Percentiles rank a stretch among this genome's conserved stretches.
Evolutionary conservation across 176 grass and related monocot genomes (phyloP).

Genomic region (Juncus inflexus): DNA sequence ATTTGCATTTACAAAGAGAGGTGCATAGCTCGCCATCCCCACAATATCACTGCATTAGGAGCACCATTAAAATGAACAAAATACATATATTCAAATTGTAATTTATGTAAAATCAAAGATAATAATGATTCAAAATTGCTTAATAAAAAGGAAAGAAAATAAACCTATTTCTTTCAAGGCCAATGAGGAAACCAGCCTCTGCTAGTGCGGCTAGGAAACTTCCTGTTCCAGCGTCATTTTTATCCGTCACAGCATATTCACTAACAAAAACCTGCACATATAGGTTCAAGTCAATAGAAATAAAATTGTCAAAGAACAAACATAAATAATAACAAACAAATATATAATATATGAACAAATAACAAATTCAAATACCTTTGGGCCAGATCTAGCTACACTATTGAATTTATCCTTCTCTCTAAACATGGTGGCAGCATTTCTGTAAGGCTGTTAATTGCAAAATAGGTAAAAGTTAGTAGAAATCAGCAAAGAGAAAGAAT

Average conservation of each 20-base stretch:
- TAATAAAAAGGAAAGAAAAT: not conserved
- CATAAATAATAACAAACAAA: too few relatives aligned
- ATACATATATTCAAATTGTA: not conserved
- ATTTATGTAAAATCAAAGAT: too few relatives aligned
- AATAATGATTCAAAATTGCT: not conserved
- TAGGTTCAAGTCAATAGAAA: too few relatives aligned
- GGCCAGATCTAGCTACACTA: slow-evolving; percentile 51
- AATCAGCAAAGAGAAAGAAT: not conserved
- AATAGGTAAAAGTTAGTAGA: not conserved
- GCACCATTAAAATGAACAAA: not conserved
- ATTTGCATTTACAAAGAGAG: slow-evolving; percentile 66
- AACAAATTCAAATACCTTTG: slow-evolving; percentile 43
- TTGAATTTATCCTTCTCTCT: slow-evolving; percentile 57
- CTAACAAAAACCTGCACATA: slow-evolving; percentile 73
- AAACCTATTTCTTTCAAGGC: slow-evolving; percentile 79
- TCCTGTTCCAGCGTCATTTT: slow-evolving; percentile 55
- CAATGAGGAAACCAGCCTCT: slow-evolving; percentile 85
- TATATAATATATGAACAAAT: too few relatives aligned
- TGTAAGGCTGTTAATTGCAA: slow-evolving; percentile 55
- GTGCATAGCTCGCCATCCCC: slow-evolving; percentile 80
- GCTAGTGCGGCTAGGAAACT: slow-evolving; percentile 72
- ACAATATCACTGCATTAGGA: slow-evolving; percentile 63
- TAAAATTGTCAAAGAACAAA: too few relatives aligned
- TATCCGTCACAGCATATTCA: slow-evolving; percentile 73
- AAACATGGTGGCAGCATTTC: slow-evolving; percentile 59